Evolutionary conservation across 2,329 filamentous ascomycete genomes (phyloP).

Genomic region (Fusarium sp.): DNA sequence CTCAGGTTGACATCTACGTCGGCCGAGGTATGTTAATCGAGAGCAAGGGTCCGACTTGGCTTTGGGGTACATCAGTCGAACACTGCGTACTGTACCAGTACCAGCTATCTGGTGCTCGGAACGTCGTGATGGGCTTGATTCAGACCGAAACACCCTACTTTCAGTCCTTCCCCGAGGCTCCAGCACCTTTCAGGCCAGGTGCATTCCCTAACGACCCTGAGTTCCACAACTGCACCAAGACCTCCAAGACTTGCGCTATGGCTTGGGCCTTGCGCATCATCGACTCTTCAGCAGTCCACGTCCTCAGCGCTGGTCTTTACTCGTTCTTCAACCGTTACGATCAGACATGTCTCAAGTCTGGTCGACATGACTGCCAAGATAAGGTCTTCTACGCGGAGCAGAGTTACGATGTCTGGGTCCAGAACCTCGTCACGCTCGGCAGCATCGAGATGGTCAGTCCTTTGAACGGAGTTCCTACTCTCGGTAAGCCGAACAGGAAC

Average conservation of each 20-base stretch:
- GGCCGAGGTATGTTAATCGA: conserved; percentile 52
- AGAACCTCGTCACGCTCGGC: conserved; percentile 38
- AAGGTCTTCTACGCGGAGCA: conserved; percentile 31
- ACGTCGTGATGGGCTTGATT: conserved; percentile 61
- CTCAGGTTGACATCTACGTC: conserved; percentile 49
- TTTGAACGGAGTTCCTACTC: conserved; percentile 8
- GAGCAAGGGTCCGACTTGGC: conserved; percentile 49
- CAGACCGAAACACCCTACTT: conserved; percentile 51
- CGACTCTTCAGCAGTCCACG: conserved; percentile 34
- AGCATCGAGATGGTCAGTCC: conserved; percentile 35
- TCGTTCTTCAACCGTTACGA: conserved; percentile 44
- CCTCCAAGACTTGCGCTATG: conserved; percentile 30
- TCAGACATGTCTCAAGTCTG: conserved; percentile 37
- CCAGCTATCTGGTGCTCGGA: conserved; percentile 57
- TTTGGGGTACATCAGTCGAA: conserved; percentile 39
- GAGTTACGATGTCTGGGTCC: conserved; percentile 41
- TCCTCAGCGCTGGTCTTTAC: conserved; percentile 47
- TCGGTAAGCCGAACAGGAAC: conserved; percentile 27
- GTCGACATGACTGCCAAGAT: conserved; percentile 38
- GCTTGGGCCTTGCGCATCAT: conserved; percentile 44
- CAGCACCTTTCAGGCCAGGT: conserved; percentile 23
- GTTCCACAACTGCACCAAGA: conserved; percentile 10
- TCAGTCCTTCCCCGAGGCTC: conserved; percentile 27
- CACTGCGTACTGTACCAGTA: conserved; percentile 59
- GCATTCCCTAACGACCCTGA: conserved; percentile 16